Evolutionary conservation across 2,329 filamentous ascomycete genomes (phyloP).

Genomic region (Aspergillus spinulosporus): DNA sequence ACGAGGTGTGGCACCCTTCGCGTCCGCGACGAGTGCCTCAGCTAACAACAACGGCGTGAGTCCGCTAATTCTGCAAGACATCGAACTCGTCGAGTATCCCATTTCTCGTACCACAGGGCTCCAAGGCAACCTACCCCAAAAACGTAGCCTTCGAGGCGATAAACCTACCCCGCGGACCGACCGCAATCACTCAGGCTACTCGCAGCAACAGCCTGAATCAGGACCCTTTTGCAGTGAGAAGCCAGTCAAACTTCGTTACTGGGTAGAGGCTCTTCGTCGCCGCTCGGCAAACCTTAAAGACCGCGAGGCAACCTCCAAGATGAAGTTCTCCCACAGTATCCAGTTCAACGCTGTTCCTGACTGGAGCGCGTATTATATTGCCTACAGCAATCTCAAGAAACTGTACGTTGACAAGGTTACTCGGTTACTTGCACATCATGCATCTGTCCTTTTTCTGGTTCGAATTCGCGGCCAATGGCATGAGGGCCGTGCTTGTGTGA

Average conservation of each 20-base stretch:
- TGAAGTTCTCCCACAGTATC: slow-evolving; percentile 99
- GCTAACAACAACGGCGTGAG: slow-evolving; percentile 15
- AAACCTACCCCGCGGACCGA: slow-evolving; percentile 5
- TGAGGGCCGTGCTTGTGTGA: slow-evolving; percentile 3
- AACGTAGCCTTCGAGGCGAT: slow-evolving; percentile 1
- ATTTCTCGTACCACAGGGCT: slow-evolving; percentile 14
- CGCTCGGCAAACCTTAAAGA: slow-evolving; percentile 22
- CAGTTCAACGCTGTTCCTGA: slow-evolving; percentile 99
- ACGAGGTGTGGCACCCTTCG: slow-evolving; percentile 28
- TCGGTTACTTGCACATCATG: slow-evolving; percentile 59
- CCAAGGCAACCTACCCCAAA: slow-evolving; percentile 10
- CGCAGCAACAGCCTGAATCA: not conserved
- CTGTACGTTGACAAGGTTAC: slow-evolving; percentile 61
- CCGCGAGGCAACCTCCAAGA: slow-evolving; percentile 68
- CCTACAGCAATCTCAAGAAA: slow-evolving; percentile 98
- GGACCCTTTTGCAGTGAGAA: slow-evolving; percentile 9
- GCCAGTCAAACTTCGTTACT: slow-evolving; percentile 31
- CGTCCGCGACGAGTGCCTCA: slow-evolving; percentile 29
- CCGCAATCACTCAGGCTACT: not conserved
- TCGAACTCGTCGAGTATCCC: slow-evolving; percentile 36
- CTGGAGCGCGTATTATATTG: slow-evolving; percentile 97
- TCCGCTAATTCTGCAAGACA: slow-evolving; percentile 28
- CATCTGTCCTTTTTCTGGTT: slow-evolving; percentile 8
- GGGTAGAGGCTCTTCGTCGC: slow-evolving; percentile 36
- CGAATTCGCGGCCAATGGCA: slow-evolving; percentile 8